phyloP scores from a whole-genome alignment of 2,329 filamentous ascomycete species.

The Onygena corvina region DNA sequence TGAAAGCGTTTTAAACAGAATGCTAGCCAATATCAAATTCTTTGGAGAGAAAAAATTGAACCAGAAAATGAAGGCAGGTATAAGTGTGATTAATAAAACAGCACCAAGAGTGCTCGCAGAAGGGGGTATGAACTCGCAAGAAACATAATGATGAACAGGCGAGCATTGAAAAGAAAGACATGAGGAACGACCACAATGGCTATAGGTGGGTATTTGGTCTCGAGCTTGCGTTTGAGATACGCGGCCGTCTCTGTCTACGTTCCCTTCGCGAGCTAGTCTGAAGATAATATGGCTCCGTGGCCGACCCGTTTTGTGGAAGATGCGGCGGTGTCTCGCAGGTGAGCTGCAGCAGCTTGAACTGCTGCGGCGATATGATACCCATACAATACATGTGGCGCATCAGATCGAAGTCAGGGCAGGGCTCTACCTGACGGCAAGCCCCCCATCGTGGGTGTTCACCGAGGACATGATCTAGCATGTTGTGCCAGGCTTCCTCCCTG shows the following conservation, averaged over 20 bases:
- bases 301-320: background rate
- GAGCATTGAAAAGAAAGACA: background rate
- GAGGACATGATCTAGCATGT: conserved; percentile 34
- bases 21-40: background rate
- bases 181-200: background rate
- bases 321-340: conserved; percentile 12
- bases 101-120: background rate
- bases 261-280: conserved; percentile 2
- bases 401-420: conserved; percentile 33
- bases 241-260: conserved; percentile 1
- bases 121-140: background rate
- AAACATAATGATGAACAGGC: conserved; percentile 1
- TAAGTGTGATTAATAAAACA: conserved; percentile 3
- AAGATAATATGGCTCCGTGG: background rate
- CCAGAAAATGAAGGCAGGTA: background rate
- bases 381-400: conserved; percentile 36
- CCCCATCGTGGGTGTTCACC: conserved; percentile 28
- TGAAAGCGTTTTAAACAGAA: conserved; percentile 1
- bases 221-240: background rate
- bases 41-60: background rate
- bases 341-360: conserved; percentile 35
- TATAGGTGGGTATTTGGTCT: background rate
- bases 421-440: conserved; percentile 31
- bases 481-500: conserved; percentile 28
- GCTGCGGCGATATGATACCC: conserved; percentile 32